These are phyloP conservation scores for Testicularia cyperi DNA, from an alignment of 1,284 basidiomycete genomes.

Conservation along the genomic window DNA sequence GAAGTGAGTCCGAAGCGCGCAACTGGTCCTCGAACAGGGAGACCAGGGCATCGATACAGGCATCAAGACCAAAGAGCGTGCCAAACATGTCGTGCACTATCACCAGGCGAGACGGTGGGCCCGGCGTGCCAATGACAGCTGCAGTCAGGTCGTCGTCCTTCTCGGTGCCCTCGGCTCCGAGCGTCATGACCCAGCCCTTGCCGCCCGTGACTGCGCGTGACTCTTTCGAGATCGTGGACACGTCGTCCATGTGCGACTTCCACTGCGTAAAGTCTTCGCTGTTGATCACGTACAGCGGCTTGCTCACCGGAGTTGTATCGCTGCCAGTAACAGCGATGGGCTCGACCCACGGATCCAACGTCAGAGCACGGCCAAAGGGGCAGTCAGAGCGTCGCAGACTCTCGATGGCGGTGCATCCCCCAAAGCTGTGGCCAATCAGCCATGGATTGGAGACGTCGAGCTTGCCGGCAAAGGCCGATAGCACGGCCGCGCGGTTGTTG, in stretches of 20 bases:
- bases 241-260: constrained; percentile 42
- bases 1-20: constrained; percentile 8
- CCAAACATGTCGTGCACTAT: constrained; percentile 55
- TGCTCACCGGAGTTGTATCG: constrained; percentile 16
- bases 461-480: constrained; percentile 23
- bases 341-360: constrained; percentile 48
- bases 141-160: constrained; percentile 4
- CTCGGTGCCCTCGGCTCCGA: constrained; percentile 37
- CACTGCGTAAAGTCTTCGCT: constrained; percentile 49
- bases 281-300: constrained; percentile 52
- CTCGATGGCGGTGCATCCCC: constrained; percentile 40
- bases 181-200: constrained; percentile 38
- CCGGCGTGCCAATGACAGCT: background rate
- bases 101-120: constrained; percentile 22
- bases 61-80: constrained; percentile 41
- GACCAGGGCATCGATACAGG: constrained; percentile 33
- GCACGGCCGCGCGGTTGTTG: constrained; percentile 3
- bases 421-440: constrained; percentile 48
- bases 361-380: constrained; percentile 32
- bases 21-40: constrained; percentile 38
- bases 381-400: constrained; percentile 16
- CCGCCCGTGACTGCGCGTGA: constrained; percentile 16
- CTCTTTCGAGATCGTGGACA: constrained; percentile 27
- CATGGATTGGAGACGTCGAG: constrained; percentile 30
- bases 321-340: constrained; percentile 19